Percentiles rank a stretch among this genome's conserved stretches.
phyloP scores from a whole-genome alignment of 805 yeast species.

The Yarrowia sp. region DNA sequence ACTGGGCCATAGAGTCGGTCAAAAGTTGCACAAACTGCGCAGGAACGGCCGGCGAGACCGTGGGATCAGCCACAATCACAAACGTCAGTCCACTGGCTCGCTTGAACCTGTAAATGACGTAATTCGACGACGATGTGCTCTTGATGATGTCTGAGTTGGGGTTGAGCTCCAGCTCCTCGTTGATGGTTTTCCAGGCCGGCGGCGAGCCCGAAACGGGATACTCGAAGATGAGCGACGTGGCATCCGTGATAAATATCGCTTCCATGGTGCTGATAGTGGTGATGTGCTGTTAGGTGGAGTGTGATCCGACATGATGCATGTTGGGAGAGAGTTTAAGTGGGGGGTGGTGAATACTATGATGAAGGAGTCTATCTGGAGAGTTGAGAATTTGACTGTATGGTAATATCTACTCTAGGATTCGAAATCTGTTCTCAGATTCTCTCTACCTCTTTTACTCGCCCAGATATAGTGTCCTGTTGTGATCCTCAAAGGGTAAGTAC shows the following conservation, averaged over 20 bases:
- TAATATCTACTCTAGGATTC: too few species aligned
- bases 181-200: conserved; percentile 14
- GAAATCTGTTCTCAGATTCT: too few species aligned
- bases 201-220: conserved; percentile 36
- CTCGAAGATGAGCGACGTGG: conserved; percentile 17
- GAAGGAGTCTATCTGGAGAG: too few species aligned
- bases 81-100: neutral
- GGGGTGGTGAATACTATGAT: too few species aligned
- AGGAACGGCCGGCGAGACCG: conserved; percentile 63
- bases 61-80: conserved; percentile 49
- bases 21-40: conserved; percentile 59
- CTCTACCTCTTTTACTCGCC: too few species aligned
- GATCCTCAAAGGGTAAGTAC: neutral
- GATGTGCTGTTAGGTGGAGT: neutral
- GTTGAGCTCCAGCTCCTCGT: neutral
- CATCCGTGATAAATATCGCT: conserved; percentile 13
- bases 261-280: conserved; percentile 11
- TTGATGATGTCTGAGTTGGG: neutral
- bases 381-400: too few species aligned
- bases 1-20: conserved; percentile 64
- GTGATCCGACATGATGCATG: conserved; percentile 1
- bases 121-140: conserved; percentile 13
- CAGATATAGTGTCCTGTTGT: neutral
- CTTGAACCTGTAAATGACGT: conserved; percentile 24
- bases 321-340: neutral